Evolutionary conservation across 2,329 filamentous ascomycete genomes (phyloP).

Genomic region (Neospermospora avenae): DNA sequence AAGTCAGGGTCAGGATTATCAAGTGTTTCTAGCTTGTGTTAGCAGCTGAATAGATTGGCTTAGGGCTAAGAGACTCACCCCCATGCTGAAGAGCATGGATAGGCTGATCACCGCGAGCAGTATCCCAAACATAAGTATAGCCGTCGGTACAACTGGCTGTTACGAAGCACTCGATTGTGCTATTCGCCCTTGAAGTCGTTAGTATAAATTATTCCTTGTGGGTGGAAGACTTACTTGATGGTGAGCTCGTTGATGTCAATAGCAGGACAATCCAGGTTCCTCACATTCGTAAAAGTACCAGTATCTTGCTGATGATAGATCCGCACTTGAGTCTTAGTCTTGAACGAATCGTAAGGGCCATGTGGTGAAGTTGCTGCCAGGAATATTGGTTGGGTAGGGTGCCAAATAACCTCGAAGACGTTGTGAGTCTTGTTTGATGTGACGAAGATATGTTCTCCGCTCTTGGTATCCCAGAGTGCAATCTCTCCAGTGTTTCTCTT

Average conservation of each 20-base stretch:
- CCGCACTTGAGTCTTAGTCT: conserved; percentile 53
- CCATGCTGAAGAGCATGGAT: conserved; percentile 56
- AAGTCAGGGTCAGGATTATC: conserved; percentile 32
- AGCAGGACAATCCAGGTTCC: conserved; percentile 56
- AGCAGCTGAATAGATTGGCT: conserved; percentile 7
- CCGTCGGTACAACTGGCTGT: conserved; percentile 62
- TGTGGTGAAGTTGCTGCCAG: conserved; percentile 55
- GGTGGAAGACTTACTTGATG: conserved; percentile 41
- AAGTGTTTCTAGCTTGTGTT: conserved; percentile 27
- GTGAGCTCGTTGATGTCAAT: conserved; percentile 62
- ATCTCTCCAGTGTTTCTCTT: conserved; percentile 57
- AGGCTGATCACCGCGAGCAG: conserved; percentile 50
- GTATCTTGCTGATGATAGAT: conserved; percentile 44
- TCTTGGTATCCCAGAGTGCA: conserved; percentile 53
- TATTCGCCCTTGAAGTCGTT: conserved; percentile 46
- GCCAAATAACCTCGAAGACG: conserved; percentile 64
- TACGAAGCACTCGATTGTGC: conserved; percentile 47
- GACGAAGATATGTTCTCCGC: conserved; percentile 42
- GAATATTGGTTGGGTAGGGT: conserved; percentile 52
- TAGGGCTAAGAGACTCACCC: conserved; percentile 26
- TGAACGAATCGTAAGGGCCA: conserved; percentile 41
- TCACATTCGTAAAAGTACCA: conserved; percentile 44
- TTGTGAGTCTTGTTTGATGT: conserved; percentile 53
- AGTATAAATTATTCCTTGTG: conserved; percentile 15
- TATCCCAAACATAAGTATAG: conserved; percentile 62